Evolutionary conservation across 495 filamentous ascomycete genomes (phyloP), one percentile per base, ranked within the genome.

Genomic region (Penicillium macrosclerotiorum): DNA sequence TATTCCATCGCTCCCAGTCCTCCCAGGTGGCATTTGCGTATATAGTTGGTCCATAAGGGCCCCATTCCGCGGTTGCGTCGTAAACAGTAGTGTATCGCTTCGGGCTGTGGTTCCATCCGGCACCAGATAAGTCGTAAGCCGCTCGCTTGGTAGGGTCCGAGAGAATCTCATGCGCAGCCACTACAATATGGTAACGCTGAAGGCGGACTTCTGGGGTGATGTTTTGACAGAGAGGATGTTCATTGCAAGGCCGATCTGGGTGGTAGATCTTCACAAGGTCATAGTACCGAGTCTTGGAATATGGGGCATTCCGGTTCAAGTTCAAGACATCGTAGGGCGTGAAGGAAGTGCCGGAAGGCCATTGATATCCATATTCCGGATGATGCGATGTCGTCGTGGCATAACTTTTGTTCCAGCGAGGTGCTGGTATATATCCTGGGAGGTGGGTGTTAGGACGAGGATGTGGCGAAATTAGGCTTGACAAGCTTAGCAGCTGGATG

Each of bases 221-320:
- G 42, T 76, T 70, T 44, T 42, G 53, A 17, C 79, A 69, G 12
- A 81, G 55, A 23, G 63, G 70, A 38, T 80, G 73, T 30, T 67
- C 65, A 23, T 78, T 70, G 20, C 64, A 67, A 32, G 78, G 72
- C 17, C 80, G 82, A 67, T 98, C 93, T 0, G 93, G 93, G 55
- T 98, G 93, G 67, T 98, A 98, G 37, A 95, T 71, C 70, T 96
- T 97, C 26, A 95, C 91, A 22, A 98, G 77, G 52, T 94, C 80
- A 62, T 91, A 90, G 75, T 88, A 98, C 22, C 84, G 78, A 12
- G 66, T 57, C 66, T 97, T 97, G 49, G 79, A 83, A 62, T 98
- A 98, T 12, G 82, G 78, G 13, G 79, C 79, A 19, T 61, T 71
- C 48, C 69, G 77, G 22, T 75, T 69, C 45, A 83, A 73, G 34